phyloP scores from a whole-genome alignment of 805 yeast species.

The Wickerhamomyces hampshirensis region DNA sequence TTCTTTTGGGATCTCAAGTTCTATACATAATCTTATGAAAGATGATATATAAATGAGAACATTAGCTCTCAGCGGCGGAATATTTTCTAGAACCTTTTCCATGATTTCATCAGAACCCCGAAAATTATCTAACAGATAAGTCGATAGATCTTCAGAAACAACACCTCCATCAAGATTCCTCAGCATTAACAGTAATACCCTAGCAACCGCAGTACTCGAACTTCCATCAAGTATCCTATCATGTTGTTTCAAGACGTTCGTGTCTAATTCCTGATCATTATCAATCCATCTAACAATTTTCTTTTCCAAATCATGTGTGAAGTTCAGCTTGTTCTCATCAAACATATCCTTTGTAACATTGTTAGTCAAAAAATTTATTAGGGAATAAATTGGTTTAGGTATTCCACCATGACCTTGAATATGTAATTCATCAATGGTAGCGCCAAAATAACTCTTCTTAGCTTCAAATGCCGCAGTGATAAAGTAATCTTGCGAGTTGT shows the following conservation, averaged over 20 bases:
- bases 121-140: slow-evolving; percentile 19
- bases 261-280: slow-evolving; percentile 17
- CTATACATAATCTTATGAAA: slow-evolving; percentile 31
- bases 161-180: slow-evolving; percentile 36
- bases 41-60: slow-evolving; percentile 35
- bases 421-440: slow-evolving; percentile 27
- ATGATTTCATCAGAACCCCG: slow-evolving; percentile 26
- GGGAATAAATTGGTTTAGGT: slow-evolving; percentile 27
- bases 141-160: slow-evolving; percentile 30
- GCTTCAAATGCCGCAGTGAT: slow-evolving; percentile 25
- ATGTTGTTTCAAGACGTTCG: slow-evolving; percentile 11
- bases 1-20: slow-evolving; percentile 20
- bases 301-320: slow-evolving; percentile 20
- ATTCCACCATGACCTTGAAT: slow-evolving; percentile 24
- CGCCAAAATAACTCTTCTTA: slow-evolving; percentile 25
- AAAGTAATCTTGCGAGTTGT: slow-evolving; percentile 28
- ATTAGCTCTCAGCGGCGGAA: slow-evolving; percentile 38
- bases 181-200: slow-evolving; percentile 27
- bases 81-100: slow-evolving; percentile 31
- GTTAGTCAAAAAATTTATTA: slow-evolving; percentile 26
- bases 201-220: slow-evolving; percentile 22
- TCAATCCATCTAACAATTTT: slow-evolving; percentile 19
- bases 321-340: slow-evolving; percentile 16
- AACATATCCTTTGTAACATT: slow-evolving; percentile 24
- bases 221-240: slow-evolving; percentile 18